Evolutionary conservation across 176 grass and related monocot species (phyloP).

Genomic region (Typha latifolia): DNA sequence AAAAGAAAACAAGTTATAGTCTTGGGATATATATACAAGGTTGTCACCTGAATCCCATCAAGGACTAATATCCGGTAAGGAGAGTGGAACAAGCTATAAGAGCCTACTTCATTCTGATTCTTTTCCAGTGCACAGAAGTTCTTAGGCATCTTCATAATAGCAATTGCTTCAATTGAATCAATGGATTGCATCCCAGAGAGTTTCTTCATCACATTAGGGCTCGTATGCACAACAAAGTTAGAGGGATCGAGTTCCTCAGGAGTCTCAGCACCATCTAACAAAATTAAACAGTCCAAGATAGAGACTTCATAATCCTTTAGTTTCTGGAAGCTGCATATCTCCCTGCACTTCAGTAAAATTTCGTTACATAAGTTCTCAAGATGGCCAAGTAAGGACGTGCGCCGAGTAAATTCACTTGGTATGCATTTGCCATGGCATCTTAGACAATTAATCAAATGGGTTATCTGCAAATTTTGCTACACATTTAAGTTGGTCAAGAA

Average conservation of each 20-base stretch:
- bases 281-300: conserved; percentile 43
- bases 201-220: conserved; percentile 67
- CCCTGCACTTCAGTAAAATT: conserved; percentile 30
- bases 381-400: no score
- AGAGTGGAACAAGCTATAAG: conserved; percentile 35
- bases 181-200: conserved; percentile 76
- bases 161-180: conserved; percentile 72
- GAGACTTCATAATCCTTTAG: conserved; percentile 11
- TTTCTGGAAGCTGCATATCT: conserved; percentile 48
- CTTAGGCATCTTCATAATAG: conserved; percentile 68
- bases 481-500: no score
- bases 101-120: conserved; percentile 7
- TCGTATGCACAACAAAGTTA: conserved; percentile 38
- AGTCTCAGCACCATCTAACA: conserved; percentile 41
- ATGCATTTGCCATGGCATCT: no score
- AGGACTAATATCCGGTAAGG: conserved; percentile 71
- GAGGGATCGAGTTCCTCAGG: conserved; percentile 32
- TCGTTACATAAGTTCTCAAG: no score
- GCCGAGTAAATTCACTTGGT: no score
- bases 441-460: neutral
- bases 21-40: neutral
- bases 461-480: neutral
- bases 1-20: neutral
- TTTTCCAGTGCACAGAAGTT: conserved; percentile 36
- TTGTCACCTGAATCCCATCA: conserved; percentile 82